Evolutionary conservation across 345 rosid genomes (phyloP), one percentile per base, ranked within the genome.

Genomic region (Angophora floribunda): DNA sequence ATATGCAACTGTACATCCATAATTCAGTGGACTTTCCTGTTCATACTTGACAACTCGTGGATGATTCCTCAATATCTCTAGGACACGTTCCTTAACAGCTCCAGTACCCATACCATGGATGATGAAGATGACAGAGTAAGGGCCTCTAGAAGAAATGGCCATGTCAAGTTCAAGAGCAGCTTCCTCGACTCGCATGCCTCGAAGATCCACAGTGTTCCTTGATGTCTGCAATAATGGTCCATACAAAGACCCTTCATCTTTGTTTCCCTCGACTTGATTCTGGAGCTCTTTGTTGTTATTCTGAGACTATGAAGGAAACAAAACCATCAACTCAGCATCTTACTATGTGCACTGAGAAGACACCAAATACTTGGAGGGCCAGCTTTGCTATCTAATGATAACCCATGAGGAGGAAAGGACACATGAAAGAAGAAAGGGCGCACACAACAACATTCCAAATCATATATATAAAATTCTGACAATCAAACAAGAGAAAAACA

Each of bases 1-100:
- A 90, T 94, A 96, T 85, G 96, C 99, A 90, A 96, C 97, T 85
- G 98, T 97, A 91, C 99, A 96, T 28, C 98, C 99, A 91, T 94
- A 93, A 92, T 96, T 96, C 92, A 92, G 88, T 50, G 98, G 96
- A 92, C 94, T 94, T 89, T 95, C 98, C 75, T 94, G 94, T 87
- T 96, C 97, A 88, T 90, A 93, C 90, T 94, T 95, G 79, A 87
- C 88, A 65, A 96, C 96, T 6, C 95, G 96, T 13, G 93, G 93
- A 90, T 96, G 94, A 86, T 93, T 93, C 86, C 90, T 91, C 89
- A 94, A 89, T 88, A 93, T 93, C 91, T 95, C 93, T 52, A 94
- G 87, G 86, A 94, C 94, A n/a, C 94, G 91, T 86, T 95, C 94
- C 91, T 96, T 95, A 85, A 97, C 93, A 75, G 91, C 95, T 21